Percentiles rank a stretch among this genome's conserved stretches.
Conservation (phyloP, 345 rosid genomes). For the Eucalyptus pauciflora region DNA sequence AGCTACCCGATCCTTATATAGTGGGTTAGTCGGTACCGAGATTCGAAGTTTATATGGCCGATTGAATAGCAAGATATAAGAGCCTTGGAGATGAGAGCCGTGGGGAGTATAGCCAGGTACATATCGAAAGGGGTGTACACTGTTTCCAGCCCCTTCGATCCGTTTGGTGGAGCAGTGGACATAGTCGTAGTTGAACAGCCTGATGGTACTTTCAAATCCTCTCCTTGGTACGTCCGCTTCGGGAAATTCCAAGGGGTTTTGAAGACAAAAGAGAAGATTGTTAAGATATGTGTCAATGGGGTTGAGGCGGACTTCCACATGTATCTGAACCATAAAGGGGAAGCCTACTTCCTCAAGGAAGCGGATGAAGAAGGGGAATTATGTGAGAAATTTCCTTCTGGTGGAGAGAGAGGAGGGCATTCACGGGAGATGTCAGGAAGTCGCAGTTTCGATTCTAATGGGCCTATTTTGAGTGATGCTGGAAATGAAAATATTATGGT, state of each 20-base stretch:
- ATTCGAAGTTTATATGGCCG: background rate
- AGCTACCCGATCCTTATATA: background rate
- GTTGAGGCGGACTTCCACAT: conserved; percentile 55
- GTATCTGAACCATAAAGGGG: conserved; percentile 80
- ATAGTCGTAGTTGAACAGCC: conserved; percentile 90
- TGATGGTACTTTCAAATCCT: conserved; percentile 86
- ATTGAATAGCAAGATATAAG: background rate
- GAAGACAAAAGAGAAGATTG: conserved; percentile 54
- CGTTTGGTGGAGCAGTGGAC: conserved; percentile 96
- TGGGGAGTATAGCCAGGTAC: conserved; percentile 80
- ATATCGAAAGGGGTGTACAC: conserved; percentile 70
- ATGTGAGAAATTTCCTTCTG: conserved; percentile 2
- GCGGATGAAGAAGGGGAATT: conserved; percentile 41
- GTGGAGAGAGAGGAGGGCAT: conserved; percentile 10
- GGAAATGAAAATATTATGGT: conserved; percentile 14
- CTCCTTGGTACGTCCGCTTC: conserved; percentile 93
- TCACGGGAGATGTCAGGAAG: conserved; percentile 40
- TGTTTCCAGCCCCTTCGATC: conserved; percentile 79
- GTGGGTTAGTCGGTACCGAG: background rate
- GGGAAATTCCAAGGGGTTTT: conserved; percentile 98
- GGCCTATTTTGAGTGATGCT: conserved; percentile 6
- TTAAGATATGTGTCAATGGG: conserved; percentile 56
- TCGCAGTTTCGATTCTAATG: conserved; percentile 23
- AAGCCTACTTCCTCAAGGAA: conserved; percentile 72
- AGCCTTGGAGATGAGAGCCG: conserved; percentile 46